Evolutionary conservation across 116 monocot species (phyloP), one percentile per base, ranked within the genome.

Genomic region (Dioscorea cayenensis): DNA sequence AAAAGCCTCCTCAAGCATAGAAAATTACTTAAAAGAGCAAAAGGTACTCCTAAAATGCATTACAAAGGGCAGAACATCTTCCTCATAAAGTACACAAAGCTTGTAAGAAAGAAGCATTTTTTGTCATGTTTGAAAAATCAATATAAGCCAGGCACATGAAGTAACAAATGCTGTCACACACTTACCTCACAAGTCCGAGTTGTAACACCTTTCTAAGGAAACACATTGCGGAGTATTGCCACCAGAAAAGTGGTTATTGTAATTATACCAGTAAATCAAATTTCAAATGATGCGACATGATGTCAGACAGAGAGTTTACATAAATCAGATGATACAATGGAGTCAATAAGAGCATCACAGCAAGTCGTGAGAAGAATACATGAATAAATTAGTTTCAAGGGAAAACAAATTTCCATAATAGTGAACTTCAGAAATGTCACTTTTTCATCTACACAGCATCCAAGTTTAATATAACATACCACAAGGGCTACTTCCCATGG

Each of bases 351-450:
- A 55, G 17, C 14, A 55, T 55, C 55, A 5, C 5, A 9, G 36
- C 36, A 66, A 36, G n/a, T 66, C 16, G 66, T 16, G 19, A 37
- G 8, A 18, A 66, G 66, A 66, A 66, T 36, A 66, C 66, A 66
- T 66, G 66, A 66, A 66, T 66, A 36, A 66, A 66, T 66, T 66
- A 66, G 66, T 66, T n/a, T 66, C 36, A n/a, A 66, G 32, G 19
- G 35, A 14, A 66, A 32, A 66, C 27, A 37, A 36, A 32, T 37
- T 19, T 32, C 66, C 66, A 36, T 25, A 32, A 36, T 28, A 65
- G 21, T 16, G 28, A 65, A 65, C 16, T 28, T 28, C 37, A 32
- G 16, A 38, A 66, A 32, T 32, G 11, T 36, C 66, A 65, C 65
- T 65, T 66, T n/a, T 29, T 66, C 32, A 55, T 55, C 55, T 55